Evolutionary conservation across 139 green algal genomes (phyloP), one percentile per base, ranked within the genome.

Genomic region (Diplosphaera chodatii): DNA sequence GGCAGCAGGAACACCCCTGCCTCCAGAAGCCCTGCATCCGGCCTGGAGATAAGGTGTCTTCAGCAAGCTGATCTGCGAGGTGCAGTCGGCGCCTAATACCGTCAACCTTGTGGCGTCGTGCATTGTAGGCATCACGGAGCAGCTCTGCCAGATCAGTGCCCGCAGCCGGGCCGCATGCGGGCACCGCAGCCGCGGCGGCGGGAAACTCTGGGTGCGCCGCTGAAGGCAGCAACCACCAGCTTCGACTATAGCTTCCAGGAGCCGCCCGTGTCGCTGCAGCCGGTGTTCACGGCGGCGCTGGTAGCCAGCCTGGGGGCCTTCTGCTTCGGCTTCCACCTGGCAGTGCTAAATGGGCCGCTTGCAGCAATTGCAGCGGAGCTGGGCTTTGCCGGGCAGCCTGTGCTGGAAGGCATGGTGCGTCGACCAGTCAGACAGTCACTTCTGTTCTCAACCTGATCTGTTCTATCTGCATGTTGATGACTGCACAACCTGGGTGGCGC

Each of bases 281-380:
- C 59, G 10, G 64, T 55, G 22, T 72, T 59, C 48, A 59, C 48
- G 48, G 48, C 48, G 16, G 48, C 48, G 13, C 48, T 59, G 10
- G 48, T 96, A 21, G 86, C 89, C 10, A 80, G 74, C 69, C 67
- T 81, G 55, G 91, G 91, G 18, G 90, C 87, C n/a, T 83, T 97
- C 18, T 69, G 76, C 3, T 97, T 97, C 73, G 92, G 92, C 20
- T 94, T 90, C 80, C 88, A 96, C 73, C 79, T 97, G 22, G 89
- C 81, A 1, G 84, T 96, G 28, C 79, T 98, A 21, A 98, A 98
- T 64, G 93, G 93, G 1, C 90, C 93, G 0, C 83, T 98, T 41
- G 86, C 92, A 33, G 75, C 77, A 1, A 90, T 98, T 48, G 87
- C 92, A 0, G 25, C 55, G 2, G 82, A 93, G 32, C 84, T 98